Evolutionary conservation across 257 asterid genomes (phyloP).

Genomic region (Fraxinus americana): DNA sequence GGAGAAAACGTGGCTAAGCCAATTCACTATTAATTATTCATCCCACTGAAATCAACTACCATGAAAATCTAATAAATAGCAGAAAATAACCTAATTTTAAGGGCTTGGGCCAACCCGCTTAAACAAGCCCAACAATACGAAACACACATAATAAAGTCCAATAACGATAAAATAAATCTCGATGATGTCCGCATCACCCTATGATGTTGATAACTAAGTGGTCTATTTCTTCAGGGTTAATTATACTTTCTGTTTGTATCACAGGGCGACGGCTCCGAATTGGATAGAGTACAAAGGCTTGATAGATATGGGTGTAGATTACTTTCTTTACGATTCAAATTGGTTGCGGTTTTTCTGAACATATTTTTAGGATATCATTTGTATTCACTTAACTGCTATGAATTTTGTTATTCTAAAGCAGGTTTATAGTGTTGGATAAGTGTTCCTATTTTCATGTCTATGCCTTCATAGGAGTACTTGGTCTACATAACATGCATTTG

Average conservation of each 20-base stretch:
- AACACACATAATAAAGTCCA: too few species aligned
- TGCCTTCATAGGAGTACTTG: background rate
- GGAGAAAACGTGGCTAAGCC: too few species aligned
- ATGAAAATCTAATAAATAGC: too few species aligned
- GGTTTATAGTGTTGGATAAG: background rate
- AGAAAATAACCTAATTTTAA: too few species aligned
- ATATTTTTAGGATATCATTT: background rate
- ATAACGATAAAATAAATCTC: too few species aligned
- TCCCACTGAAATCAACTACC: too few species aligned
- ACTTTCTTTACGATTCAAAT: background rate
- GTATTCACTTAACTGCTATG: background rate
- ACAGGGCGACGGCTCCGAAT: background rate
- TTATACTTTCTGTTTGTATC: background rate
- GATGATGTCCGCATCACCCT: background rate
- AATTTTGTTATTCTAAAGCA: background rate
- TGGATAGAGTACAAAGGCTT: background rate
- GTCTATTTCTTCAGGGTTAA: background rate
- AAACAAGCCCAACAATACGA: too few species aligned
- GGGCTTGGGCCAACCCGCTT: too few species aligned
- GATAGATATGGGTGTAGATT: background rate
- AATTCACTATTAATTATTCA: too few species aligned
- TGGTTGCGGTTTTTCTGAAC: background rate
- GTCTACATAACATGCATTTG: too few species aligned
- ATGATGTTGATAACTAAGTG: background rate
- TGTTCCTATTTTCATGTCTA: background rate